A percentile compares a stretch with the other conserved stretches of the same genome.
Conservation (phyloP, 768 basidiomycete genomes). For the Lentinus brumalis region DNA sequence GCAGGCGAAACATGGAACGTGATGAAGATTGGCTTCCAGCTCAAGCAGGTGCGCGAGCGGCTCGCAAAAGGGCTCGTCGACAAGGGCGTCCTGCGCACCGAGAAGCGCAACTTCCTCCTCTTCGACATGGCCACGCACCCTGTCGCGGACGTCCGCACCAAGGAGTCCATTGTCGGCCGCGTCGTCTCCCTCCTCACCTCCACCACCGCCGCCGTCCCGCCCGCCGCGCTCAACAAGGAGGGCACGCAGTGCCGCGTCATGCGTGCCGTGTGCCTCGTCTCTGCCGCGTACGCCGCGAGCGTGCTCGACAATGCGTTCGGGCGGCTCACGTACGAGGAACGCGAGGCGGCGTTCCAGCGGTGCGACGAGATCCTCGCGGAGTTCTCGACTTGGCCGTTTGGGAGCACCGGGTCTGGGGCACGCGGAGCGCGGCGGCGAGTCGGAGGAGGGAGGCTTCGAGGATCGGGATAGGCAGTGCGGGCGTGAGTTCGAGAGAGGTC, state of each 20-base stretch:
- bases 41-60: slow-evolving; percentile 97
- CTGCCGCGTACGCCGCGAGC: slow-evolving; percentile 91
- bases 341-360: slow-evolving; percentile 90
- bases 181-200: slow-evolving; percentile 78
- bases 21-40: slow-evolving; percentile 98
- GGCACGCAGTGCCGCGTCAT: slow-evolving; percentile 78
- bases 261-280: slow-evolving; percentile 84
- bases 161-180: slow-evolving; percentile 81
- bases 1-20: slow-evolving; percentile 99
- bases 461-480: slow-evolving; percentile 57
- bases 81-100: slow-evolving; percentile 98
- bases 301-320: slow-evolving; percentile 95
- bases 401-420: slow-evolving; percentile 32
- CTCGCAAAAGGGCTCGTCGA: slow-evolving; percentile 97
- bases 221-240: slow-evolving; percentile 72
- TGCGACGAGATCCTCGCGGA: slow-evolving; percentile 94
- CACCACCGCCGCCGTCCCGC: slow-evolving; percentile 79
- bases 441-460: slow-evolving; percentile 42
- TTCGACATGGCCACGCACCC: slow-evolving; percentile 99
- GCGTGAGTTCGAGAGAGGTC: slow-evolving; percentile 59
- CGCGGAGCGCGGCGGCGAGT: slow-evolving; percentile 16
- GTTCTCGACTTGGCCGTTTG: slow-evolving; percentile 91
- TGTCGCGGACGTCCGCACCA: slow-evolving; percentile 88
- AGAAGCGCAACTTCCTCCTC: slow-evolving; percentile 97
- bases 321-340: slow-evolving; percentile 85